Conservation (phyloP, 495 filamentous ascomycete species). For the Penicillium odoratum region DNA sequence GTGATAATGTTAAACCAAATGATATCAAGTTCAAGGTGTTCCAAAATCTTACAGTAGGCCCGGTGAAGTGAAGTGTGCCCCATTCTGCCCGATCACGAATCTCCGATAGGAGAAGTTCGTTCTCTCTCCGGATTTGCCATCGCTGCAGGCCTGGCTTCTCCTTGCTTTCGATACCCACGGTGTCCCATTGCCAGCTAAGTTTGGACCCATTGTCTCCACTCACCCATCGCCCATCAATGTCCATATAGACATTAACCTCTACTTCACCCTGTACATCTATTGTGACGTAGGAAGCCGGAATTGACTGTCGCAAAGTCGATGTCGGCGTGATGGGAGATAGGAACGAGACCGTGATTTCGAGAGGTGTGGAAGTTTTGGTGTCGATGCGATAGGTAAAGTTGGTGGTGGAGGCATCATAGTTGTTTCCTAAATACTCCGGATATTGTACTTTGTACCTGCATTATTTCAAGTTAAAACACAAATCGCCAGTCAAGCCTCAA, state of each 20-base stretch:
- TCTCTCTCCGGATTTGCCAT: constrained; percentile 63
- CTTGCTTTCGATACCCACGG: constrained; percentile 33
- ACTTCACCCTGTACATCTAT: constrained; percentile 70
- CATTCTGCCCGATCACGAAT: constrained; percentile 79
- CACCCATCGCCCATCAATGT: constrained; percentile 88
- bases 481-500: neutral
- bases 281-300: constrained; percentile 84
- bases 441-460: constrained; percentile 63
- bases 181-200: constrained; percentile 66
- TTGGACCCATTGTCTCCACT: constrained; percentile 68
- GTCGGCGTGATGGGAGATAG: constrained; percentile 91
- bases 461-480: neutral
- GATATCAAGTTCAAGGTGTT: neutral
- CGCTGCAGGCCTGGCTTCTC: constrained; percentile 47
- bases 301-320: constrained; percentile 85
- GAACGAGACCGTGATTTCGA: constrained; percentile 76
- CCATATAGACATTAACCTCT: constrained; percentile 80
- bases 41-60: constrained; percentile 52
- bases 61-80: constrained; percentile 81
- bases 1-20: constrained; percentile 19
- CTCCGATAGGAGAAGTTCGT: constrained; percentile 73
- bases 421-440: constrained; percentile 73
- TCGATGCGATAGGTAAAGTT: constrained; percentile 81
- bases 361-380: constrained; percentile 35
- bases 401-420: constrained; percentile 90